A percentile compares a stretch with the other conserved stretches of the same genome.
Conservation (phyloP, 2,329 filamentous ascomycete genomes). For the Cyanodermella asteris region DNA sequence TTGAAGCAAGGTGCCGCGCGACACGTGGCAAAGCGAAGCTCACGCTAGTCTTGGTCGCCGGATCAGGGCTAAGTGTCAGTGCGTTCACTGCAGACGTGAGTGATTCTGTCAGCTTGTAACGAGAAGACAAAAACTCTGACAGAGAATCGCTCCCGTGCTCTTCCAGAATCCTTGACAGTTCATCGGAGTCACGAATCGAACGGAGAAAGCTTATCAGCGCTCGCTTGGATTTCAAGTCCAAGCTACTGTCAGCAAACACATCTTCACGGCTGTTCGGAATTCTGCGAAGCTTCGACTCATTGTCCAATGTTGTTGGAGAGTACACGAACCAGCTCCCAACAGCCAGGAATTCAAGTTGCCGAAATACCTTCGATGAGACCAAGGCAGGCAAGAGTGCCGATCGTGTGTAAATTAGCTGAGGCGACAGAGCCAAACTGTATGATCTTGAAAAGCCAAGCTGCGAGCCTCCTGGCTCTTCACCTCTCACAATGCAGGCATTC, state of each 20-base stretch:
- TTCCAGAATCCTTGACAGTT: slow-evolving; percentile 23
- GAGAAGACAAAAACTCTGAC: slow-evolving; percentile 32
- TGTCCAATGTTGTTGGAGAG: slow-evolving; percentile 10
- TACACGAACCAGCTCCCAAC: slow-evolving; percentile 84
- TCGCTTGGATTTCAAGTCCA: slow-evolving; percentile 64
- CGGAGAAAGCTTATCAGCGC: slow-evolving; percentile 84
- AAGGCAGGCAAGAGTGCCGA: slow-evolving; percentile 58
- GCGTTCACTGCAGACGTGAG: slow-evolving; percentile 45
- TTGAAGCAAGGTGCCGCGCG: slow-evolving; percentile 60
- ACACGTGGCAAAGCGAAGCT: slow-evolving; percentile 53
- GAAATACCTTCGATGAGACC: slow-evolving; percentile 73
- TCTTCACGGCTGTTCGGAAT: slow-evolving; percentile 84
- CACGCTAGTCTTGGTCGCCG: slow-evolving; percentile 31
- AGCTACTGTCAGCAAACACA: slow-evolving; percentile 56
- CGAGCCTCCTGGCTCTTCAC: slow-evolving; percentile 6
- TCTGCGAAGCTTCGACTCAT: slow-evolving; percentile 30
- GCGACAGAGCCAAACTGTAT: slow-evolving; percentile 66
- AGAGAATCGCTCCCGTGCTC: slow-evolving; percentile 34
- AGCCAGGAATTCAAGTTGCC: slow-evolving; percentile 79
- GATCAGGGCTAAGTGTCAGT: slow-evolving; percentile 50
- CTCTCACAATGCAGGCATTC: slow-evolving; percentile 8
- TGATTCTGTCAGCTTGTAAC: slow-evolving; percentile 22
- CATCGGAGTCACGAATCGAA: slow-evolving; percentile 55
- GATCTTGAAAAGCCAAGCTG: slow-evolving; percentile 43
- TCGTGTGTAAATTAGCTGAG: slow-evolving; percentile 67